Conservation (phyloP, 768 basidiomycete genomes). For the Russula foetens region DNA sequence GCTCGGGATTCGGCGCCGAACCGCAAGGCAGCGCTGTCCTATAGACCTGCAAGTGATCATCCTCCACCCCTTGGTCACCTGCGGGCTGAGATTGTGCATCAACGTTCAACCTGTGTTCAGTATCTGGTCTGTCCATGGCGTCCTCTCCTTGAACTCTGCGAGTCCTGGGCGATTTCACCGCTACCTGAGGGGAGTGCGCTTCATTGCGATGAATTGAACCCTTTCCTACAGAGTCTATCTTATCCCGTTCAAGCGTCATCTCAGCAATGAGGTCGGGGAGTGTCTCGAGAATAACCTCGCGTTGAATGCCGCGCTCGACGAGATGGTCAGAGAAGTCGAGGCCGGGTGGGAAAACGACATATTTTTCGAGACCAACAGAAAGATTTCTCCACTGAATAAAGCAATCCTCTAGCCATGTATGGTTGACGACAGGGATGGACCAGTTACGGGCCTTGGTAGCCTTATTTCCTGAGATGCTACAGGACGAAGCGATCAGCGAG, state of each 20-base stretch:
- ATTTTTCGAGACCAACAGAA: slow-evolving; percentile 56
- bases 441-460: slow-evolving; percentile 66
- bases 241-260: neutral
- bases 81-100: neutral
- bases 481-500: neutral
- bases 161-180: slow-evolving; percentile 20
- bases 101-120: slow-evolving; percentile 20
- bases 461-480: slow-evolving; percentile 37
- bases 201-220: neutral
- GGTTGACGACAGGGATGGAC: slow-evolving; percentile 84
- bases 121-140: slow-evolving; percentile 16
- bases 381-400: slow-evolving; percentile 71
- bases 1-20: neutral
- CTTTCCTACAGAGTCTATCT: neutral
- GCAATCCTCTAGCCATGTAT: slow-evolving; percentile 88
- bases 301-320: slow-evolving; percentile 25
- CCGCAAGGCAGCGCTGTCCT: neutral
- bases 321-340: slow-evolving; percentile 51
- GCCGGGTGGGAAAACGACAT: slow-evolving; percentile 59
- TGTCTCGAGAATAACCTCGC: slow-evolving; percentile 15
- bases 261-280: slow-evolving; percentile 9
- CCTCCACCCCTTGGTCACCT: neutral
- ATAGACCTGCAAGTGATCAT: neutral
- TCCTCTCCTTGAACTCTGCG: slow-evolving; percentile 24
- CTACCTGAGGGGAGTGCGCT: slow-evolving; percentile 6